Evolutionary conservation across 2,329 filamentous ascomycete genomes (phyloP).

Genomic region (Exophiala lecanii-corni): DNA sequence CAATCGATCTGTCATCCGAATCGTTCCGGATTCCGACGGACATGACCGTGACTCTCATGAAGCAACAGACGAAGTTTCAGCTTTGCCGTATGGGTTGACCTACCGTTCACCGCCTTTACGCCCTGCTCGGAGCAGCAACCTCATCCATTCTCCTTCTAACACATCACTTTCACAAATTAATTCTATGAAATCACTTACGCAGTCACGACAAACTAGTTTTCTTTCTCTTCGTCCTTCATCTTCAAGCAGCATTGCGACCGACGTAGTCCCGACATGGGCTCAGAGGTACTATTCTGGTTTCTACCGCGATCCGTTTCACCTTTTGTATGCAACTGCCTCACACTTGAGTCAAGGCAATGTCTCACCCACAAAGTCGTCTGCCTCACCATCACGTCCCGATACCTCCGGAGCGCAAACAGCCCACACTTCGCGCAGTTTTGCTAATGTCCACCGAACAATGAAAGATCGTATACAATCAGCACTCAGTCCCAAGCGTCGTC

Average conservation of each 20-base stretch:
- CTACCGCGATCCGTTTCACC: conserved; percentile 24
- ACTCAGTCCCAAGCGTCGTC: conserved; percentile 10
- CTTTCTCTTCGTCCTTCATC: conserved; percentile 32
- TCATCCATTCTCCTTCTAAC: conserved; percentile 13
- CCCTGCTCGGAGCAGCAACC: conserved; percentile 16
- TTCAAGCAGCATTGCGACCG: conserved; percentile 41
- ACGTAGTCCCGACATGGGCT: conserved; percentile 42
- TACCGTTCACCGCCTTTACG: conserved; percentile 21
- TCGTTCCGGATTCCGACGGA: conserved; percentile 17
- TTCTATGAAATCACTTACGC: conserved; percentile 24
- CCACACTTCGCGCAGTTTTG: conserved; percentile 8
- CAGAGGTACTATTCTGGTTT: conserved; percentile 59
- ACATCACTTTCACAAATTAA: conserved; percentile 22
- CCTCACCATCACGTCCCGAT: conserved; percentile 26
- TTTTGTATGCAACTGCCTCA: conserved; percentile 20
- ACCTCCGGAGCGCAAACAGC: conserved; percentile 16
- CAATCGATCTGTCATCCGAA: conserved; percentile 21
- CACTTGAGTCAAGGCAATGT: conserved; percentile 15
- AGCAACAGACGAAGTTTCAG: conserved; percentile 26
- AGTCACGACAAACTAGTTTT: conserved; percentile 32
- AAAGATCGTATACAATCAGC: conserved; percentile 13
- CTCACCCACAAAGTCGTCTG: conserved; percentile 14
- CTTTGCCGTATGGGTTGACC: conserved; percentile 21
- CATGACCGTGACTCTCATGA: conserved; percentile 21
- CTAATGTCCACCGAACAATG: conserved; percentile 17